Evolutionary conservation across 495 filamentous ascomycete species (phyloP).

Genomic region (Venustampulla echinocandica): DNA sequence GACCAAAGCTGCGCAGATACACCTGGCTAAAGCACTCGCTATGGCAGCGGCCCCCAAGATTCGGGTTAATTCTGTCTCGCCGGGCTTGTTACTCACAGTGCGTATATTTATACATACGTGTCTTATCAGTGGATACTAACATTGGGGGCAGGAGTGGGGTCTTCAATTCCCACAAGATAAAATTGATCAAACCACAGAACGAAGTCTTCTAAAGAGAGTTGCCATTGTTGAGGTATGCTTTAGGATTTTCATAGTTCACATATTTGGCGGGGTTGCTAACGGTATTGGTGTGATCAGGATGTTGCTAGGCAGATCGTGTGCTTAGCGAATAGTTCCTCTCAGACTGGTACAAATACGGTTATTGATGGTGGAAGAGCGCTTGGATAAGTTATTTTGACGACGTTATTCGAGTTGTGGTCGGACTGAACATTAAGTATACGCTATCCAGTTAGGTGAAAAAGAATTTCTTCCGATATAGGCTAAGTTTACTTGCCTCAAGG

Average conservation of each 20-base stretch:
- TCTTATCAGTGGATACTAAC: conserved; percentile 8
- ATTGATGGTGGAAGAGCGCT: conserved; percentile 1
- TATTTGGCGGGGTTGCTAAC: background rate
- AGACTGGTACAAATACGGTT: conserved; percentile 3
- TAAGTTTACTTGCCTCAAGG: no score
- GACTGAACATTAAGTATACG: no score
- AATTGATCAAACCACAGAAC: conserved; percentile 31
- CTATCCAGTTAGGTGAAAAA: no score
- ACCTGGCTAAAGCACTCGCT: conserved; percentile 41
- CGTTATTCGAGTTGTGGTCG: no score
- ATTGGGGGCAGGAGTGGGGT: conserved; percentile 39
- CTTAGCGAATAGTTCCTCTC: background rate
- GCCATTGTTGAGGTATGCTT: conserved; percentile 35
- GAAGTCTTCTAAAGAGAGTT: conserved; percentile 41
- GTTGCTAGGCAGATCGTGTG: background rate
- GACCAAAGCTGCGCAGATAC: conserved; percentile 47
- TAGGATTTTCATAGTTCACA: background rate
- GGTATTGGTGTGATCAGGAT: background rate
- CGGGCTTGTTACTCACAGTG: conserved; percentile 40
- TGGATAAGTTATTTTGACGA: background rate
- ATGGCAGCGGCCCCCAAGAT: conserved; percentile 41
- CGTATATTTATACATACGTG: conserved; percentile 6
- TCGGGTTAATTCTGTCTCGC: conserved; percentile 41
- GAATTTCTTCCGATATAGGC: no score
- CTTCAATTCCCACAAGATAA: conserved; percentile 36